phyloP scores from a whole-genome alignment of 768 basidiomycete species.

The Tricholoma sp. region DNA sequence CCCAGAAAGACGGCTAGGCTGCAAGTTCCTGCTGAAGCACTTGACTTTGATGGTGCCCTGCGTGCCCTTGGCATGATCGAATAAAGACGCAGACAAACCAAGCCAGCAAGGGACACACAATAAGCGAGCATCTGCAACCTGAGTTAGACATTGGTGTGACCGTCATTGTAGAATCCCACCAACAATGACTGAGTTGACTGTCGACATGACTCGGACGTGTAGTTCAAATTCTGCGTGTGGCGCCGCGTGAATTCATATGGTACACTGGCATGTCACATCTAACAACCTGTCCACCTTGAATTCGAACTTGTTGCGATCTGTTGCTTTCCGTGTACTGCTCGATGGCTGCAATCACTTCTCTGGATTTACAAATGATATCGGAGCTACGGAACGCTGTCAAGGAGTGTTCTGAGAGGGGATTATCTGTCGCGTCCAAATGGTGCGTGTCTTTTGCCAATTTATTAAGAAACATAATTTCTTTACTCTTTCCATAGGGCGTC shows the following conservation, averaged over 20 bases:
- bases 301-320: too few relatives aligned
- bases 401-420: constrained; percentile 71
- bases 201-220: too few relatives aligned
- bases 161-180: too few relatives aligned
- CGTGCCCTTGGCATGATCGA: constrained; percentile 20
- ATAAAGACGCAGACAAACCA: constrained; percentile 26
- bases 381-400: constrained; percentile 58
- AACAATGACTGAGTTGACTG: not conserved
- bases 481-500: constrained; percentile 51
- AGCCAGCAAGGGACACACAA: constrained; percentile 1
- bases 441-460: constrained; percentile 23
- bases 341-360: constrained; percentile 17
- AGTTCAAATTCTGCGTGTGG: not conserved
- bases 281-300: too few relatives aligned
- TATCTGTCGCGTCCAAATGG: constrained; percentile 75
- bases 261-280: too few relatives aligned
- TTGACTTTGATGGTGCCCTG: not conserved
- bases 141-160: not conserved
- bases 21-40: constrained; percentile 19
- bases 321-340: not conserved
- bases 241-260: too few relatives aligned
- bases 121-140: constrained; percentile 8
- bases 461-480: not conserved
- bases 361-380: constrained; percentile 44
- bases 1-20: constrained; percentile 85